Base-by-base conservation (phyloP, 441 rosid species). In the Metrosideros polymorpha region DNA sequence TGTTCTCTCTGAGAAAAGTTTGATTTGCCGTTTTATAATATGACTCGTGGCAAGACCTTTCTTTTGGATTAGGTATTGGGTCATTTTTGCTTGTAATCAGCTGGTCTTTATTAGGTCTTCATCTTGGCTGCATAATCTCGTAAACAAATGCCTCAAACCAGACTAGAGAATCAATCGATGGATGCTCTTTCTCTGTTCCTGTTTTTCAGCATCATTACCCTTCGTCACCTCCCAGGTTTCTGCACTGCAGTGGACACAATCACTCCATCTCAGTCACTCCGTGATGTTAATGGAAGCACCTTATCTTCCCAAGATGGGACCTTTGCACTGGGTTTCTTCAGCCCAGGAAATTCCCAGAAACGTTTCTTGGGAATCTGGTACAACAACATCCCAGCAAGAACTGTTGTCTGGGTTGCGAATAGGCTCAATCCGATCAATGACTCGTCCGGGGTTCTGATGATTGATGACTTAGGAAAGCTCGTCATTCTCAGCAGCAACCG, bases 341-440 rank as follows among this genome's bases (percentile, higher is more conserved):
- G 86, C 66, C 89, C 91, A 2, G 90, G 86, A 13, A 55, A 49
- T 85, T 86, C 90, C 29, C 76, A 39, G 18, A 83, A 61, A 7
- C 86, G 86, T 43, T 90, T 89, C 85, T 42, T 90, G 88, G 92
- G 92, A 83, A 87, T 90, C 18, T 90, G 92, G 92, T 89, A 89
- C 77, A 88, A 76, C 30, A 86, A 82, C 17, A 86, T 87, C 52
- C 85, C 89, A 39, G 83, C 50, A 9, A 85, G 56, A 83, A 87
- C 87, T 6, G 85, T 87, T 84, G 90, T 90, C 32, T 90, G 90
- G 88, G 92, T 90, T 49, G 91, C 90, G 9, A 90, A 90, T 39
- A 82, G 89, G 66, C 51, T n/a, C 52, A 83, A 51, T 79, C 90
- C 92, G 9, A 77, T 90, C 47, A 54, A 49, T 27, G 91, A 83